Evolutionary conservation across 768 basidiomycete genomes (phyloP), one percentile per base, ranked within the genome.

Genomic region (Leccinum aurantiacum): DNA sequence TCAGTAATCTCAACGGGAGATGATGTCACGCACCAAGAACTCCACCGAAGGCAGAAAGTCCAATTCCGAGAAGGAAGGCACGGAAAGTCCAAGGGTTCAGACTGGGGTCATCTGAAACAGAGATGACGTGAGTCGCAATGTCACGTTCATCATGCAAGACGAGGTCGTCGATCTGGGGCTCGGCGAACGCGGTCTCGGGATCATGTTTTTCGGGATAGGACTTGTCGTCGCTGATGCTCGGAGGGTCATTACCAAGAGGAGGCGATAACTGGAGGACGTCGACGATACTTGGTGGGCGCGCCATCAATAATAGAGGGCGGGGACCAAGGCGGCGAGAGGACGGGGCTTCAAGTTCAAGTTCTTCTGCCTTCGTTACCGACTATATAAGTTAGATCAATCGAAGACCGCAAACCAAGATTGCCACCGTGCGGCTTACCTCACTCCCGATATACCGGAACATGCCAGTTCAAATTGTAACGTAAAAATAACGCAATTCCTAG

Each of bases 31-130:
- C 61, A 81, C 80, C 81, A 31, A 85, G 74, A n/a, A 81, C 78
- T 53, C 81, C 81, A 58, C 83, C 82, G 53, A 85, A 71, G 75
- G 76, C 9, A 78, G 82, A 74, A 74, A 83, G 60, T 75, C 79
- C 84, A 0, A 83, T 78, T 54, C 84, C 83, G 13, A 86, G 80
- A 35, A 84, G 71, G 68, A 85, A 79, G 15, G 80, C 75, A 24
- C 82, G 77, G 74, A 83, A 77, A 60, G 69, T 74, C 69, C 73
- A 72, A 14, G 71, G 67, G 33, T 62, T 71, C 5, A 74, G 58
- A 41, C 58, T 60, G 13, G 69, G 65, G 29, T 72, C 66, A 27
- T 75, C 75, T 8, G 67, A 56, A 52, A 81, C 67, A 9, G 73
- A 75, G 63, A 84, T 79, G 31, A 84, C 74, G 63, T 79, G 76